Conservation (phyloP, 2,329 filamentous ascomycete genomes). For the Colletotrichum echinochloae region DNA sequence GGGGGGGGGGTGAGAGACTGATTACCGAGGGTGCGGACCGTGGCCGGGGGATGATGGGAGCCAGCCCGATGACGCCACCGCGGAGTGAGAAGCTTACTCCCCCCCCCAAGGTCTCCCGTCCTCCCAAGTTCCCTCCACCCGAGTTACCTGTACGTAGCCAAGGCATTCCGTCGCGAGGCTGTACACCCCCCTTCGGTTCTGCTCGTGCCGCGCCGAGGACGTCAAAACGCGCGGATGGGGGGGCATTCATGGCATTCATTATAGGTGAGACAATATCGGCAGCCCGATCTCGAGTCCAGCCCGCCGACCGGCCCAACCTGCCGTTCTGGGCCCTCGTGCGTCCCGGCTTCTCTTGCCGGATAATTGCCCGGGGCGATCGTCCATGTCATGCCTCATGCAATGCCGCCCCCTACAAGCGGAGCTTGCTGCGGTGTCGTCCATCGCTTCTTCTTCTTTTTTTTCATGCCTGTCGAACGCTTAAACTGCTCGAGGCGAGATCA, state of each 20-base stretch:
- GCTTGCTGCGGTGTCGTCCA: background rate
- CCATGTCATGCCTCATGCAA: constrained; percentile 3
- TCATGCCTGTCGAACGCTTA: background rate
- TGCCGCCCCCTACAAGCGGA: background rate
- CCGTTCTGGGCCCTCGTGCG: constrained; percentile 7
- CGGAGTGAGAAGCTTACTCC: constrained; percentile 31
- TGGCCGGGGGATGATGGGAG: background rate
- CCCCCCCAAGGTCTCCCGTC: background rate
- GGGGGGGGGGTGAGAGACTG: background rate
- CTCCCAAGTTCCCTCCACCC: background rate
- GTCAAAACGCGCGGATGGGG: no score
- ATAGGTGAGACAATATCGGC: constrained; percentile 32
- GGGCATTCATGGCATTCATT: no score
- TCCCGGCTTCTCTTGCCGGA: background rate
- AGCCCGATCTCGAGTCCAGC: constrained; percentile 22
- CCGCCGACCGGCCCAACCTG: constrained; percentile 19
- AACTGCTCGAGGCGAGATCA: background rate
- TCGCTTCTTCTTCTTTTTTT: background rate
- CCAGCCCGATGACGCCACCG: constrained; percentile 30
- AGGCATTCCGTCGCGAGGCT: no score
- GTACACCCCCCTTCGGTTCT: background rate
- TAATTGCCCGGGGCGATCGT: constrained; percentile 15
- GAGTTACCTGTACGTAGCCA: background rate
- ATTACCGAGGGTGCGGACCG: constrained; percentile 34
- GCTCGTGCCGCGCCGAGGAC: background rate